Evolutionary conservation across 73 alveolate species (phyloP).

Genomic region (Paramecium tetraurelia): DNA sequence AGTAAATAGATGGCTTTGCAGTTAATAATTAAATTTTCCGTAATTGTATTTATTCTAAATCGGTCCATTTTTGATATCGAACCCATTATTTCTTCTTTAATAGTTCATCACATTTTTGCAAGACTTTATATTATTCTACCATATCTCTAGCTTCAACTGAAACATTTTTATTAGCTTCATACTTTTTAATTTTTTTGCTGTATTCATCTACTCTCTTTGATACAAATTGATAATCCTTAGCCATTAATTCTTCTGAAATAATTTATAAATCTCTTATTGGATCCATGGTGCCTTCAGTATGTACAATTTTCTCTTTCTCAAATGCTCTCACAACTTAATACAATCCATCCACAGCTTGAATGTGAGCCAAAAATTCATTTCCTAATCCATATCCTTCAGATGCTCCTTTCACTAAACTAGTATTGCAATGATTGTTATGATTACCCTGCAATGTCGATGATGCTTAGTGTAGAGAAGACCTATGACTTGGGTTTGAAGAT

Average conservation of each 20-base stretch:
- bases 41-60: constrained; percentile 87
- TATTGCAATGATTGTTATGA: neutral
- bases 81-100: constrained; percentile 20
- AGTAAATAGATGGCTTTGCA: constrained; percentile 94
- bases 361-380: constrained; percentile 92
- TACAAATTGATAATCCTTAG: constrained; percentile 83
- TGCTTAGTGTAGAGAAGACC: neutral
- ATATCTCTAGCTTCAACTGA: neutral
- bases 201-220: constrained; percentile 76
- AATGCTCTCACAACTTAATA: constrained; percentile 92
- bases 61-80: constrained; percentile 72
- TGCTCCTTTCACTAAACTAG: constrained; percentile 90
- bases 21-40: constrained; percentile 87
- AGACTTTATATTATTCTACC: neutral
- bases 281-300: constrained; percentile 96
- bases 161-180: constrained; percentile 36
- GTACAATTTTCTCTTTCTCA: constrained; percentile 79
- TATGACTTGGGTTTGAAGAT: constrained; percentile 31
- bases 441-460: constrained; percentile 55
- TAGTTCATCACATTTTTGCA: neutral
- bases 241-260: constrained; percentile 88
- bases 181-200: constrained; percentile 46
- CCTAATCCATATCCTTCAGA: constrained; percentile 98
- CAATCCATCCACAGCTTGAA: constrained; percentile 94
- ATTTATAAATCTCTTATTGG: constrained; percentile 95